Conservation (phyloP, 2,329 filamentous ascomycete species). For the Cryphonectria carpinicola region DNA sequence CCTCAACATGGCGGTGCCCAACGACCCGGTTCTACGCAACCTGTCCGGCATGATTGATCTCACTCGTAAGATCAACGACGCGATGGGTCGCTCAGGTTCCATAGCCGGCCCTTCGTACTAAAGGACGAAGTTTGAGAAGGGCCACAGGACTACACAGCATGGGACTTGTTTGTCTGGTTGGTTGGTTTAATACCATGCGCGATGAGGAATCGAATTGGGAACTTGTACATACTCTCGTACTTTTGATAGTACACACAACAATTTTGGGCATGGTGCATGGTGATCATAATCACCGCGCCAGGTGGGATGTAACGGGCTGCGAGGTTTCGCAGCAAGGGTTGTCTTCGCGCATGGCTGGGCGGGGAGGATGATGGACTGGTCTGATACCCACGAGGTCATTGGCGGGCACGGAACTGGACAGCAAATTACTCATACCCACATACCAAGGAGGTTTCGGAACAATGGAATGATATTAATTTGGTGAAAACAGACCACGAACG, state of each 20-base stretch:
- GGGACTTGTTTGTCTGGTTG: background rate
- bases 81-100: conserved; percentile 17
- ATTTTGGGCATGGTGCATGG: conserved; percentile 9
- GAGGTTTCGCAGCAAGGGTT: background rate
- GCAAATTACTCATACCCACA: conserved; percentile 8
- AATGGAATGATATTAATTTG: background rate
- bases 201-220: background rate
- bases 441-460: background rate
- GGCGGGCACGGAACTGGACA: background rate
- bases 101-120: background rate
- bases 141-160: background rate
- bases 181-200: background rate
- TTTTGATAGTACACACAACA: background rate
- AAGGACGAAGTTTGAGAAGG: background rate
- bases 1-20: conserved; percentile 51
- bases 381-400: conserved; percentile 10
- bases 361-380: background rate
- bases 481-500: background rate
- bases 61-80: conserved; percentile 40
- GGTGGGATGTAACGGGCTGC: background rate
- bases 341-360: conserved; percentile 6
- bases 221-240: conserved; percentile 10
- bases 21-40: conserved; percentile 53
- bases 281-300: background rate
- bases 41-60: conserved; percentile 48